Evolutionary conservation across 495 filamentous ascomycete species (phyloP).

Genomic region (Aspergillus saccharolyticus): DNA sequence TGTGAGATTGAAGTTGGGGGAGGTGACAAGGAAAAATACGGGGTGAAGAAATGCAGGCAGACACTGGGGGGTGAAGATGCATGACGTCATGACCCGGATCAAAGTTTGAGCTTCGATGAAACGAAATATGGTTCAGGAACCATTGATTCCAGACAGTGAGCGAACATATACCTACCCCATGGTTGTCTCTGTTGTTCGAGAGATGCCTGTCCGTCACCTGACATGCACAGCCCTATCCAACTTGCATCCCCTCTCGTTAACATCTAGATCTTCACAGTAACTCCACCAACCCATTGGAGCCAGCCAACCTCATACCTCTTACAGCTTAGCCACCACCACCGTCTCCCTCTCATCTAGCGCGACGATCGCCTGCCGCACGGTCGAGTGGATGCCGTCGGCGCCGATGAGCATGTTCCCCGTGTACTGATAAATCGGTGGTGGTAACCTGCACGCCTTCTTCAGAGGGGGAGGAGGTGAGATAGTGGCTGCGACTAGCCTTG

Average conservation of each 20-base stretch:
- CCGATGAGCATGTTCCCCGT: slow-evolving; percentile 46
- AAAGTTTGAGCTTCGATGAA: not conserved
- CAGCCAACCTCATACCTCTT: not conserved
- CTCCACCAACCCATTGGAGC: too few relatives aligned
- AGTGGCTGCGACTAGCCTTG: too few relatives aligned
- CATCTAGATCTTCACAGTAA: too few relatives aligned
- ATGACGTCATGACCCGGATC: not conserved
- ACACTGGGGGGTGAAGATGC: not conserved
- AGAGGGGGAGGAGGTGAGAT: slow-evolving; percentile 10
- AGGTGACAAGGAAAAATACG: not conserved
- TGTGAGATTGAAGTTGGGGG: too few relatives aligned
- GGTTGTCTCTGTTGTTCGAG: too few relatives aligned
- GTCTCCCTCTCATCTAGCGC: slow-evolving; percentile 15
- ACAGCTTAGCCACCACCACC: not conserved
- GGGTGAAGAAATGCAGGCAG: not conserved
- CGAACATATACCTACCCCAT: too few relatives aligned
- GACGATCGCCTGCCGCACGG: slow-evolving; percentile 39
- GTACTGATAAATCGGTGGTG: slow-evolving; percentile 27
- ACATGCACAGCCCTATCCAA: not conserved
- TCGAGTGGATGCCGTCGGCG: slow-evolving; percentile 48
- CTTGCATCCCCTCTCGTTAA: too few relatives aligned
- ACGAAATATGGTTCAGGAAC: not conserved
- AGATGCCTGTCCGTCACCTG: not conserved
- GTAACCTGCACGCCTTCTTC: slow-evolving; percentile 25
- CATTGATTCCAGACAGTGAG: not conserved